Evolutionary conservation across 1,284 basidiomycete genomes (phyloP), one percentile per base, ranked within the genome.

Genomic region (Trametes versicolor): DNA sequence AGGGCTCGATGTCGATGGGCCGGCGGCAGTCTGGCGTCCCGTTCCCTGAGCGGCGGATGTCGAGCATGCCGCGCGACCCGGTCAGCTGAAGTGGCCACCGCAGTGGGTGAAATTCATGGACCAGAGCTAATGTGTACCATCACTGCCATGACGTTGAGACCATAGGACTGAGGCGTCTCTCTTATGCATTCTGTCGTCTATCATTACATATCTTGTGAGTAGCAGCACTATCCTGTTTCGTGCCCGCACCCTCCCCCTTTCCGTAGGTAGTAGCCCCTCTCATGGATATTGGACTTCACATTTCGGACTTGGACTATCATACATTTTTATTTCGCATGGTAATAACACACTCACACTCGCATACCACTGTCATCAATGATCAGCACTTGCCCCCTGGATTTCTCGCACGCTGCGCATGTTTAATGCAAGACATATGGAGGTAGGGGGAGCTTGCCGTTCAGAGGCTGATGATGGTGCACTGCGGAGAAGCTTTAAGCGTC

Each of bases 41-140:
- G 21, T 81, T 81, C 72, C 79, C 79, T 50, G 76, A 75, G 51
- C 72, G 72, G 54, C 74, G 75, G 56, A 63, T 71, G 64, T 73
- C 78, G 45, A 65, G 66, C 53, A 34, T 71, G 43, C 72, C 72
- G 32, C 74, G 74, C 49, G 66, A 66, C 62, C 66, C 66, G 25
- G 52, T 69, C 43, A 69, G 65, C 53, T 69, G 65, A 69, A 43
- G 47, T 32, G 49, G 36, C 17, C n/a, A 27, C 9, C 53, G 23
- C 49, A 29, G 48, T 32, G 48, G 63, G 65, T 67, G 65, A 66
- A 19, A 69, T 29, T 64, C 19, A 62, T 54, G 68, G 68, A 67
- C 63, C 45, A 53, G 36, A 50, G 48, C 32, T 66, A 66, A 69
- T 69, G 63, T 69, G 65, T 69, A 69, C 62, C 58, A 66, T 50